A percentile compares a stretch with the other conserved stretches of the same genome.
phyloP scores from a whole-genome alignment of 2,329 filamentous ascomycete species.

The Zymoseptoria pseudotritici region DNA sequence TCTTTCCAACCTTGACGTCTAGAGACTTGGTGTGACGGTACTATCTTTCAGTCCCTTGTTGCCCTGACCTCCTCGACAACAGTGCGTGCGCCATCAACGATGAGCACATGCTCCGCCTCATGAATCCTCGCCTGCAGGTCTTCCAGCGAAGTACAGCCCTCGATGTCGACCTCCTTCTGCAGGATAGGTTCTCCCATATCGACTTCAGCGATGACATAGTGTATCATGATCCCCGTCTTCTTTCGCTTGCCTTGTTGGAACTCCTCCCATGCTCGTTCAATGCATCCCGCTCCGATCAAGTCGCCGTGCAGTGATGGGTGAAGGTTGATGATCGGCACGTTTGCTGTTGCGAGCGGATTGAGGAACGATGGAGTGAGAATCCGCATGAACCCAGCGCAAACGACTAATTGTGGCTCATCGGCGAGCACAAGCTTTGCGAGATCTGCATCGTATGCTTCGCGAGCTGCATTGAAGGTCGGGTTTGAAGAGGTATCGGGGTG shows the following conservation, averaged over 20 bases:
- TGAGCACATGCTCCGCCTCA: conserved; percentile 65
- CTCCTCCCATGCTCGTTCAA: conserved; percentile 68
- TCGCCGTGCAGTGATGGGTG: conserved; percentile 68
- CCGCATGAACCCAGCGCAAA: conserved; percentile 84
- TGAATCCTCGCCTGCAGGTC: conserved; percentile 68
- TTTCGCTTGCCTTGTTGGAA: conserved; percentile 61
- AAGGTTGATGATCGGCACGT: conserved; percentile 69
- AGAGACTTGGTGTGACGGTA: no score
- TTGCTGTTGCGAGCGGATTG: conserved; percentile 54
- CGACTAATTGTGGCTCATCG: conserved; percentile 63
- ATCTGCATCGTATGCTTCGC: conserved; percentile 66
- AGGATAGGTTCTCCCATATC: conserved; percentile 72
- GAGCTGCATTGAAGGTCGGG: conserved; percentile 36
- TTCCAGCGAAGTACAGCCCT: conserved; percentile 52
- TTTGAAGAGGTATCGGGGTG: conserved; percentile 49
- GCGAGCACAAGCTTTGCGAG: conserved; percentile 60
- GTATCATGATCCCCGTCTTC: conserved; percentile 77
- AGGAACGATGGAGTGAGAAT: conserved; percentile 66
- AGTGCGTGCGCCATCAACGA: conserved; percentile 63
- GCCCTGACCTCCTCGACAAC: conserved; percentile 33
- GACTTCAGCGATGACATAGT: conserved; percentile 69
- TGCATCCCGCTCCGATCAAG: conserved; percentile 66
- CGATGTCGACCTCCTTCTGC: conserved; percentile 58
- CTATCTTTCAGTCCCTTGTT: background rate
- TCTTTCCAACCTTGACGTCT: no score